Percentiles rank a stretch among this genome's conserved stretches.
Conservation (phyloP, 805 yeast genomes). For the Hanseniaspora singularis region DNA sequence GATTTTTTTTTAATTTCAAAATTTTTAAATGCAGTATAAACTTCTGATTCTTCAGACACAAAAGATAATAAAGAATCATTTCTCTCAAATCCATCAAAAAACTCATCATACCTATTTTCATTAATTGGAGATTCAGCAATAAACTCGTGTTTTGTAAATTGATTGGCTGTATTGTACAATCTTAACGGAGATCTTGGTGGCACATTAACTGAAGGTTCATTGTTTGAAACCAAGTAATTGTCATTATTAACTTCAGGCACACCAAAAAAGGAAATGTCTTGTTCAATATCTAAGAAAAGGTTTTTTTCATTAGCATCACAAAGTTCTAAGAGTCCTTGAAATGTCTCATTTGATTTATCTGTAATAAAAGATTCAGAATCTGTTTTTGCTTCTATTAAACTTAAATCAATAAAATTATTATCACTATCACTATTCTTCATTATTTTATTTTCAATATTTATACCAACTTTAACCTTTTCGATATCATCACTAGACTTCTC, state of each 20-base stretch:
- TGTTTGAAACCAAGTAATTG: too few species aligned
- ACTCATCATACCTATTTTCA: neutral
- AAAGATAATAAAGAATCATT: too few species aligned
- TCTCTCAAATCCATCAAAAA: too few species aligned
- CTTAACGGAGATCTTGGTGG: neutral
- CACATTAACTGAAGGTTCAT: too few species aligned
- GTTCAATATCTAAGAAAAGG: neutral
- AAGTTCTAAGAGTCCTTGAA: neutral
- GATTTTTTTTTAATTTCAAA: too few species aligned
- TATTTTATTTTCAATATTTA: too few species aligned
- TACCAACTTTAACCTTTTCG: neutral
- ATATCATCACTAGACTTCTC: neutral
- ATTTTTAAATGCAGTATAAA: too few species aligned
- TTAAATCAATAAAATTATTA: neutral
- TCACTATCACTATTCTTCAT: too few species aligned
- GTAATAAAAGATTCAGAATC: neutral
- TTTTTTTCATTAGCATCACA: neutral
- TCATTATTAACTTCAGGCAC: too few species aligned
- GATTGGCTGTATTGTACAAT: neutral
- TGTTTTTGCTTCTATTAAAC: neutral
- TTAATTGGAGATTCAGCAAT: neutral
- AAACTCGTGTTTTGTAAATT: neutral
- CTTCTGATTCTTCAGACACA: too few species aligned
- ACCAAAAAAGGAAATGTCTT: too few species aligned
- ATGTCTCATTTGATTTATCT: neutral